Evolutionary conservation across 495 filamentous ascomycete genomes (phyloP), one percentile per base, ranked within the genome.

Genomic region (Trichoderma erinaceum): DNA sequence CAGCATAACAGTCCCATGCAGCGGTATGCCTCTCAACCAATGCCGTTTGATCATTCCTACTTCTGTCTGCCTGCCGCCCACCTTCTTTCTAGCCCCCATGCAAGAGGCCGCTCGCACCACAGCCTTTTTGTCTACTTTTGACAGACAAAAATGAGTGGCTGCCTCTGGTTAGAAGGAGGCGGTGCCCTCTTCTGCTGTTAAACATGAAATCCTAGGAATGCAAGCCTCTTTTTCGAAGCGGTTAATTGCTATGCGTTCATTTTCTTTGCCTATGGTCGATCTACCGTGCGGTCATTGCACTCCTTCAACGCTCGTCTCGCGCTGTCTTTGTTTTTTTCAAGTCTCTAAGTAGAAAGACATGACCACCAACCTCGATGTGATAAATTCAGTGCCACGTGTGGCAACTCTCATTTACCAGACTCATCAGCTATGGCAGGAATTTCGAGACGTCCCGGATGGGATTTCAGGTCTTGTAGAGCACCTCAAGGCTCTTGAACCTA

Each of bases 331-430:
- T 15, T 23, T 15, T 5, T 13, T 23, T 23, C 18, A 23, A 13
- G 23, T 32, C 2, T 61, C 56, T 32, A 11, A 61, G 27, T 12
- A 32, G 56, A 61, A 25, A 61, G 56, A 61, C 56, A 61, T 61
- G 56, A 13, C 56, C 25, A 61, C 56, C 56, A 61, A 61, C 56
- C 23, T 61, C 56, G 56, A 61, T 32, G 56, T 61, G 25, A 61
- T 61, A 29, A 23, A 61, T 29, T 4, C 56, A 8, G 56, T 61
- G 25, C 56, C 56, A 15, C 56, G 27, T 18, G 56, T 61, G 56
- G 56, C 56, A 32, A 61, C 56, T 0, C 56, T 61, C 56, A 61
- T 61, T 16, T 61, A 61, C 27, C 56, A 61, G 25, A 32, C 56
- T 32, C 56, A 61, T 13, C 56, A 61, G 56, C 25, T 61, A 61